Percentiles rank a stretch among this genome's conserved stretches.
phyloP scores from a whole-genome alignment of 352 stramenopile species.

The Phytopythium vexans region DNA sequence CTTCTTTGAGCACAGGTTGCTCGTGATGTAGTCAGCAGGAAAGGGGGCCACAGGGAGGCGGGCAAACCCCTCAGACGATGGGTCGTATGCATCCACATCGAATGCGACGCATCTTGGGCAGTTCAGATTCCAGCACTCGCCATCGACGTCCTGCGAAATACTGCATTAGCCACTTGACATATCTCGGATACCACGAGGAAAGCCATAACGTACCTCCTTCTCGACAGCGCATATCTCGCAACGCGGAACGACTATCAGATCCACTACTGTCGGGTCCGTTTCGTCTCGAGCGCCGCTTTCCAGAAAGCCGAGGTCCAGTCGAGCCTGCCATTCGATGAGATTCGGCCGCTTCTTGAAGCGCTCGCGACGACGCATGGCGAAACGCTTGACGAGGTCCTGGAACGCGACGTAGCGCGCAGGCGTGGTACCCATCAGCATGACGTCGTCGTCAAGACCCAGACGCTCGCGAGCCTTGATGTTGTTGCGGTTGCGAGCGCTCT shows the following conservation, averaged over 20 bases:
- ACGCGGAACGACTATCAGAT: conserved; percentile 65
- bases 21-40: conserved; percentile 49
- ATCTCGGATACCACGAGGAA: conserved; percentile 1
- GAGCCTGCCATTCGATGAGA: conserved; percentile 68
- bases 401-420: conserved; percentile 76
- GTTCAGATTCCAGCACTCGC: conserved; percentile 71
- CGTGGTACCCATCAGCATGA: conserved; percentile 79
- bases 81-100: conserved; percentile 52
- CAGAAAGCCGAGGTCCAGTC: conserved; percentile 61
- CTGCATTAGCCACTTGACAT: conserved; percentile 5
- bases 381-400: conserved; percentile 84
- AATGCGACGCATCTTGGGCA: conserved; percentile 73
- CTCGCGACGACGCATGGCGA: conserved; percentile 76
- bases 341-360: conserved; percentile 87
- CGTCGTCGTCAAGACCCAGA: conserved; percentile 65
- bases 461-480: conserved; percentile 73
- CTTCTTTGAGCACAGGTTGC: conserved; percentile 30
- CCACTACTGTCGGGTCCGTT: conserved; percentile 47
- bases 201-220: conserved; percentile 55
- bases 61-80: conserved; percentile 33
- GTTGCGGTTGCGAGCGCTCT: conserved; percentile 61
- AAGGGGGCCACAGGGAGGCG: conserved; percentile 56
- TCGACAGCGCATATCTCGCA: conserved; percentile 83
- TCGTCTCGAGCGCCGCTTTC: conserved; percentile 56
- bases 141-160: conserved; percentile 43